Evolutionary conservation across 805 yeast species (phyloP).

Genomic region (Metschnikowia koreensis): DNA sequence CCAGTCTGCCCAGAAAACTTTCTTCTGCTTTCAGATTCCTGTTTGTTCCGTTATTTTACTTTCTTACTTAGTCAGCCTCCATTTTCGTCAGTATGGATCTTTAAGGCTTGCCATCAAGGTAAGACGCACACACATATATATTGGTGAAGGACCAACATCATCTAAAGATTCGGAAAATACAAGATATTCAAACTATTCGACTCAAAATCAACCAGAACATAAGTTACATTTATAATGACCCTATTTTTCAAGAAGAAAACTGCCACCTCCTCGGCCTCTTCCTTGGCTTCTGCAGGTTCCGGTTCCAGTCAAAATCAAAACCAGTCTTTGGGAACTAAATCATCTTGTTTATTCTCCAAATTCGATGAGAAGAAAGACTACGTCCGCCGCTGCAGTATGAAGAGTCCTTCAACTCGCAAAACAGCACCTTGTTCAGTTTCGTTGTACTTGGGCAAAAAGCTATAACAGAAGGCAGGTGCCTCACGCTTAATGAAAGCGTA

Average conservation of each 20-base stretch:
- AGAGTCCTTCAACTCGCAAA: slow-evolving; percentile 20
- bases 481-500: background rate
- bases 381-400: slow-evolving; percentile 38
- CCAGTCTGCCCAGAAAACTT: background rate
- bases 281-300: slow-evolving; percentile 15
- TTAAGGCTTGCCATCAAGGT: slow-evolving; percentile 9
- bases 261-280: slow-evolving; percentile 24
- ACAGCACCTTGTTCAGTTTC: slow-evolving; percentile 31
- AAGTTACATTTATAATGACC: slow-evolving; percentile 4
- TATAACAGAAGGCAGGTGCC: slow-evolving; percentile 3
- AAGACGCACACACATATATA: slow-evolving; percentile 8
- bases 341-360: slow-evolving; percentile 29
- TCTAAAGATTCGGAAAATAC: background rate
- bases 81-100: slow-evolving; percentile 5
- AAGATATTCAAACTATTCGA: background rate
- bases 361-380: slow-evolving; percentile 48
- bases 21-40: background rate
- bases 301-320: slow-evolving; percentile 4
- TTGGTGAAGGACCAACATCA: slow-evolving; percentile 5
- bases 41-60: background rate
- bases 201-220: background rate
- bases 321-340: slow-evolving; percentile 8
- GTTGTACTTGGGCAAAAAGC: slow-evolving; percentile 40
- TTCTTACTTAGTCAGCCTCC: background rate
- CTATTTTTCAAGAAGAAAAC: slow-evolving; percentile 25